Base-by-base conservation (phyloP, 2,329 filamentous ascomycete genomes). In the Diaporthe vaccinii region DNA sequence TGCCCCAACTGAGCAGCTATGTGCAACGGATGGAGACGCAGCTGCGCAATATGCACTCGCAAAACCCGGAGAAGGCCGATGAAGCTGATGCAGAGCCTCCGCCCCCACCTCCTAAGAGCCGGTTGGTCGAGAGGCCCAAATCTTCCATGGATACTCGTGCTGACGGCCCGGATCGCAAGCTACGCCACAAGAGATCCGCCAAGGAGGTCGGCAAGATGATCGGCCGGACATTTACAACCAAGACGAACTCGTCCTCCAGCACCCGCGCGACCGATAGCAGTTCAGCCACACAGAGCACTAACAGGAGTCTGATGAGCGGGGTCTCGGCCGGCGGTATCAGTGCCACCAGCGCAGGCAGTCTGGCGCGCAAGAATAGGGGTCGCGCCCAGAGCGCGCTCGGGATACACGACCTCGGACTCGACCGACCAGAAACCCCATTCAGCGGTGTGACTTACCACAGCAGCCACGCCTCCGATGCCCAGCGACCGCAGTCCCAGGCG, bases 261-360 rank as follows among this genome's bases (percentile, higher is more conserved):
- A 91, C 92, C 69, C 91, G 93, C 78, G 96, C 93, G 79, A 91
- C 87, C 3, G 89, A 89, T 79, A 87, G 87, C 75, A 93, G 91
- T 78, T 91, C 89, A 55, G 94, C 93, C 78, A 96, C 94, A 1
- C 91, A 94, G 79, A 92, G 91, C 82, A 98, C 95, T 22, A 92
- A 93, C 79, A 91, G 93, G 79, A 98, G 95, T 80, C 84, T 99
- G 58, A 98, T 98, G 96, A 98, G 96, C 82, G 97, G 96, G 4
- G 89, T 91, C 71, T 98, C 97, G 72, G 97, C 97, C 0, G 93
- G 96, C 69, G 96, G 91, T 17, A 95, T 98, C 84, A 98, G 96
- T 83, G 94, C 95, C 69, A 98, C 97, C 22, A 98, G 97, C 84
- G 97, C 97, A 22, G 97, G 96, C 72, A 98, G 96, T 84, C 91